These are phyloP conservation scores for Saccharomycopsis synnaedendra DNA, from an alignment of 805 yeast species.

Conservation along the genomic window DNA sequence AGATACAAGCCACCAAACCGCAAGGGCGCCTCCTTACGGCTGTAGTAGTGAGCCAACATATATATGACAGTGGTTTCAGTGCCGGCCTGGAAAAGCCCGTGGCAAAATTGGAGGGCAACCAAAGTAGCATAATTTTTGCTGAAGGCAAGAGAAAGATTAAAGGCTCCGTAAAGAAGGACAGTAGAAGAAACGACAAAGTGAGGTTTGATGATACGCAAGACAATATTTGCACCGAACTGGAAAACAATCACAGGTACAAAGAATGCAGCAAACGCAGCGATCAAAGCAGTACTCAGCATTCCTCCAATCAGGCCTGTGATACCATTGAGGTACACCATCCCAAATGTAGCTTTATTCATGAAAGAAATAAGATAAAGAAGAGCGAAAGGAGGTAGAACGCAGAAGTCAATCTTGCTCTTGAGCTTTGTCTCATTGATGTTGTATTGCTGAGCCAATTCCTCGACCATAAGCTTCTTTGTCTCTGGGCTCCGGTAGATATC, in stretches of 20 bases:
- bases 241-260: conserved; percentile 51
- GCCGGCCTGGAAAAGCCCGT: conserved; percentile 61
- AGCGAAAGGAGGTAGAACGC: conserved; percentile 62
- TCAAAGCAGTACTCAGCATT: conserved; percentile 23
- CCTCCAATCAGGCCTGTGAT: not conserved
- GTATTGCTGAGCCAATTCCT: conserved; percentile 26
- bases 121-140: conserved; percentile 46
- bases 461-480: conserved; percentile 14
- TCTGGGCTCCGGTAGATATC: conserved; percentile 22
- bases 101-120: conserved; percentile 47
- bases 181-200: conserved; percentile 49
- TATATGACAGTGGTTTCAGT: conserved; percentile 69
- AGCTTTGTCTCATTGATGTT: conserved; percentile 41
- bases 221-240: conserved; percentile 52
- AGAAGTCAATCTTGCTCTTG: conserved; percentile 51
- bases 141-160: conserved; percentile 55
- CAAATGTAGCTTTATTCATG: conserved; percentile 36
- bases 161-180: conserved; percentile 48
- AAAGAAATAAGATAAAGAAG: conserved; percentile 57
- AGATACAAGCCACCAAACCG: conserved; percentile 54
- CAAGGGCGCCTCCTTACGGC: conserved; percentile 52
- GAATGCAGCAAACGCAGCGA: conserved; percentile 53
- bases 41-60: conserved; percentile 40
- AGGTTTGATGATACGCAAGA: conserved; percentile 47
- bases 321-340: not conserved